Conservation (phyloP, 257 asterid genomes). For the Ophiorrhiza pumila region DNA sequence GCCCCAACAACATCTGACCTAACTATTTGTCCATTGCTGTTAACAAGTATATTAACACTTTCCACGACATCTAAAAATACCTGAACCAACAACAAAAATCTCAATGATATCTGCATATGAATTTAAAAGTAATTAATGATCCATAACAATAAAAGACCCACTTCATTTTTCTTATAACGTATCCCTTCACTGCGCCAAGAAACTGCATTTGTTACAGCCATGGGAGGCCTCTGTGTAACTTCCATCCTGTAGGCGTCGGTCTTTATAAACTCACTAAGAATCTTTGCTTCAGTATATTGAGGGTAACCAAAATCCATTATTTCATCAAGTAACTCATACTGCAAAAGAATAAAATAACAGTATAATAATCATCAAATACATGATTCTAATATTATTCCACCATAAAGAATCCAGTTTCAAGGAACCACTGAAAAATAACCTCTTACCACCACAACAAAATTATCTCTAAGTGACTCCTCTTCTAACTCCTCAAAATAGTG, state of each 20-base stretch:
- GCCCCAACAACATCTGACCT: constrained; percentile 99
- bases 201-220: constrained; percentile 99
- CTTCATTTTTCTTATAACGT: constrained; percentile 94
- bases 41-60: constrained; percentile 97
- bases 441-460: constrained; percentile 98
- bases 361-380: not conserved
- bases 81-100: constrained; percentile 44
- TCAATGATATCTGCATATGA: constrained; percentile 6
- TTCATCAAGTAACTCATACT: constrained; percentile 98
- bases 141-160: constrained; percentile 28
- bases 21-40: constrained; percentile 95
- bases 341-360: constrained; percentile 24
- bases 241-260: constrained; percentile 99
- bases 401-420: not conserved
- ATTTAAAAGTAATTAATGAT: constrained; percentile 10
- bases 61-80: constrained; percentile 99
- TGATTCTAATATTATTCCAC: not conserved
- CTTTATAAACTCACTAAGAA: constrained; percentile 97
- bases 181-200: constrained; percentile 99
- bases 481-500: constrained; percentile 97
- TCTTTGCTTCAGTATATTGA: constrained; percentile 97
- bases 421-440: constrained; percentile 17
- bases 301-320: constrained; percentile 99
- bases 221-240: constrained; percentile 98
- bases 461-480: constrained; percentile 97